Evolutionary conservation across 2,329 filamentous ascomycete species (phyloP).

Genomic region (Camillea tinctor): DNA sequence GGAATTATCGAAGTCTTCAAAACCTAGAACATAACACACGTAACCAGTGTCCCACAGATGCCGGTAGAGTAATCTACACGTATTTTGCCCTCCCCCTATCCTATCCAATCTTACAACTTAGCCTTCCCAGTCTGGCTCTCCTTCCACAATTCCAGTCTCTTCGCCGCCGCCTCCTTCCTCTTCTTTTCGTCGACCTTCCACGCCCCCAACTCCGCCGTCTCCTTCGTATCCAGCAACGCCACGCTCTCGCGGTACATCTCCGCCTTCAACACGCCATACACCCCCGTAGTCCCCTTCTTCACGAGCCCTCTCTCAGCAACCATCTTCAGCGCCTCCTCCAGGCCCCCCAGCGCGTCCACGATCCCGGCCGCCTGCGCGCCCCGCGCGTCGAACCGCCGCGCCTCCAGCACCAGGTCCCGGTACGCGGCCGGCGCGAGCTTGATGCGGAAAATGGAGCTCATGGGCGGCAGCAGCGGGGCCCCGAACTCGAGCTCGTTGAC

Average conservation of each 20-base stretch:
- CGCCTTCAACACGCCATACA: conserved; percentile 70
- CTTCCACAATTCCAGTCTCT: conserved; percentile 51
- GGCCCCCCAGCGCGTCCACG: conserved; percentile 57
- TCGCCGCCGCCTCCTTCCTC: conserved; percentile 46
- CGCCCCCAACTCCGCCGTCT: conserved; percentile 26
- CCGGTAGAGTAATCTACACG: neutral
- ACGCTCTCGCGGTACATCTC: conserved; percentile 73
- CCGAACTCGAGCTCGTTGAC: conserved; percentile 82
- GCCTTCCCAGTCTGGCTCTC: conserved; percentile 37
- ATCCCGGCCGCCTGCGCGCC: conserved; percentile 66
- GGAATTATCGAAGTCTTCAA: too few species aligned
- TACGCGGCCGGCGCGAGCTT: conserved; percentile 61
- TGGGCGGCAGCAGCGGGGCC: conserved; percentile 69
- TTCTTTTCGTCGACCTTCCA: conserved; percentile 49
- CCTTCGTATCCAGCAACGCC: conserved; percentile 49
- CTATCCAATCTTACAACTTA: conserved; percentile 35
- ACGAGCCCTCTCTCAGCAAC: conserved; percentile 58
- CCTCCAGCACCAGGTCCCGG: conserved; percentile 70
- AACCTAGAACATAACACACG: neutral
- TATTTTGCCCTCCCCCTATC: too few species aligned
- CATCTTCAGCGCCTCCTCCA: conserved; percentile 62
- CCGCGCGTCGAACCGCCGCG: conserved; percentile 61
- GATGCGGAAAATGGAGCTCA: conserved; percentile 71
- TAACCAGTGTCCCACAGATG: neutral
- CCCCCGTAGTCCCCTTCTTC: conserved; percentile 60